Percentiles rank a stretch among this genome's conserved stretches.
Conservation (phyloP, 257 asterid genomes). For the Solanum virginianum region DNA sequence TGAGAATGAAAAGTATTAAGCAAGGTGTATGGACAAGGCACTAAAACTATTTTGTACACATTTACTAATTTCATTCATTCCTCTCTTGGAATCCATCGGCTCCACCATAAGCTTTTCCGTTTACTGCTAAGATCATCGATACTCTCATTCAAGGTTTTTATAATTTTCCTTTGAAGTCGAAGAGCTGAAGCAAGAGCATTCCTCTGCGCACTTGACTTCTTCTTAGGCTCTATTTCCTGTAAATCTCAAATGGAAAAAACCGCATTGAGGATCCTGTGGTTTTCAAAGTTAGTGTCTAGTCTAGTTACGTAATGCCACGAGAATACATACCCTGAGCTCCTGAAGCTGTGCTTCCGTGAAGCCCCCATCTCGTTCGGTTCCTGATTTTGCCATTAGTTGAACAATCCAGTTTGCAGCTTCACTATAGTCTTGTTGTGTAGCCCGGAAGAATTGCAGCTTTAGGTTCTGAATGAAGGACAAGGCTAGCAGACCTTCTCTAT, state of each 20-base stretch:
- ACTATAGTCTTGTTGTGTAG: constrained; percentile 78
- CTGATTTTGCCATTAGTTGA: constrained; percentile 86
- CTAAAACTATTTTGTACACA: constrained; percentile 19
- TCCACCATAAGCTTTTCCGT: constrained; percentile 85
- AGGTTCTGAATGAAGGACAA: constrained; percentile 80
- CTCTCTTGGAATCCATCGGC: constrained; percentile 85
- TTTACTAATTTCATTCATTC: constrained; percentile 48
- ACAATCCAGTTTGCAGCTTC: constrained; percentile 77
- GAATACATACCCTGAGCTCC: constrained; percentile 48
- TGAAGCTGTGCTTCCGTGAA: constrained; percentile 95
- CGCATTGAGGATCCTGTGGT: not conserved
- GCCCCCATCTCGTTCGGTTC: constrained; percentile 82
- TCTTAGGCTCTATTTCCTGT: constrained; percentile 65
- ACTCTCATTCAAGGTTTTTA: constrained; percentile 52
- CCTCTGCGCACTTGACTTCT: constrained; percentile 53
- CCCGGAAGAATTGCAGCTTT: constrained; percentile 59
- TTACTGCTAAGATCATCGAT: constrained; percentile 50
- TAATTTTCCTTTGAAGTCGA: constrained; percentile 54
- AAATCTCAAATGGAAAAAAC: not conserved
- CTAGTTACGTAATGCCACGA: not conserved
- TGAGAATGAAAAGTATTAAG: not conserved
- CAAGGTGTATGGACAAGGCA: not conserved
- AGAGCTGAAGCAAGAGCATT: constrained; percentile 87
- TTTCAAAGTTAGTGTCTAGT: not conserved
- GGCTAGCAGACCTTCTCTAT: constrained; percentile 75